These are phyloP conservation scores for Gossypium longicalyx DNA, from an alignment of 345 rosid genomes.

Conservation along the genomic window DNA sequence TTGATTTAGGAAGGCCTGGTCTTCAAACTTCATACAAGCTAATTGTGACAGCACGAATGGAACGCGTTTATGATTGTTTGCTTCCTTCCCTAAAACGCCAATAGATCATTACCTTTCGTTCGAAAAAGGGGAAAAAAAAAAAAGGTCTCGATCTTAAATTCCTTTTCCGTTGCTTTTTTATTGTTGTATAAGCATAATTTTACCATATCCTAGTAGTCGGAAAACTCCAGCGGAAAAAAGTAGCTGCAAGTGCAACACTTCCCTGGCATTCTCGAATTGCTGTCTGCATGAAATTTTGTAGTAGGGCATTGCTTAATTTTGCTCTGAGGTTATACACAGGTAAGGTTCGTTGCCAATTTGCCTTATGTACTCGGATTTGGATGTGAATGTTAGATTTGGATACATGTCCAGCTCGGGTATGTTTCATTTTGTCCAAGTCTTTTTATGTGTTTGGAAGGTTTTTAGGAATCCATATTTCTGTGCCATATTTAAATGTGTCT, in stretches of 20 bases:
- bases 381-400: too few species aligned
- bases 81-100: conserved; percentile 54
- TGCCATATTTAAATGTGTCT: too few species aligned
- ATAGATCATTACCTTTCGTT: conserved; percentile 18
- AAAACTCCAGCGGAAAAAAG: neutral
- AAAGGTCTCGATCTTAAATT: neutral
- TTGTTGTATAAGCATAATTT: neutral
- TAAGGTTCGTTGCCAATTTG: too few species aligned
- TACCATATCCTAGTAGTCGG: neutral
- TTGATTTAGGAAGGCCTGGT: conserved; percentile 67
- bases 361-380: too few species aligned
- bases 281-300: neutral
- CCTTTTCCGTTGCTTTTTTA: neutral
- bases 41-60: conserved; percentile 41
- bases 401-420: too few species aligned
- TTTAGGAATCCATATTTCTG: too few species aligned
- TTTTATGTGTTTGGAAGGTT: too few species aligned
- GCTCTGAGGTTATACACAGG: neutral
- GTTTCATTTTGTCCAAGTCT: too few species aligned
- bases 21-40: conserved; percentile 63
- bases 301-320: neutral
- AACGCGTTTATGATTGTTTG: conserved; percentile 66
- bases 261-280: neutral
- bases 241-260: neutral
- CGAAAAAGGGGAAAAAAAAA: neutral